Evolutionary conservation across 2,329 filamentous ascomycete genomes (phyloP), one percentile per base, ranked within the genome.

Genomic region (Neonectria magnoliae): DNA sequence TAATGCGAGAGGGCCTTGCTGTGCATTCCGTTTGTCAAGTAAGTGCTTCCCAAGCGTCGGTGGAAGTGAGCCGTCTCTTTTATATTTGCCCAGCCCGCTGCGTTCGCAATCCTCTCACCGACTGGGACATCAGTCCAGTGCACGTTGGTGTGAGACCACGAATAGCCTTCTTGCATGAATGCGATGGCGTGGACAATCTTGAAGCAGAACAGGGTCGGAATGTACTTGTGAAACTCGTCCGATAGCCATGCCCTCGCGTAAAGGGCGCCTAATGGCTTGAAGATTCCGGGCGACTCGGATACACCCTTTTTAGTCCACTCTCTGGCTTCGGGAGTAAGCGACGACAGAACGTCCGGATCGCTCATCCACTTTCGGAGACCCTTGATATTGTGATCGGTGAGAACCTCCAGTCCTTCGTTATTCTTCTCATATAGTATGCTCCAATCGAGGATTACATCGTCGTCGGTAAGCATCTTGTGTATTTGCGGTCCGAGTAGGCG

Each of bases 161-260:
- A 78, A 57, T 76, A 71, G 2, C 79, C 81, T 1, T 76, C 75
- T 14, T 81, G 74, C 71, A 81, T 77, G 3, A 78, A 78, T 5
- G 80, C 78, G 31, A 81, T 74, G 45, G 76, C 78, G 60, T 82
- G 80, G 4, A 82, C 80, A 41, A 82, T 81, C 59, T 81, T 79
- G 65, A 82, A 81, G 66, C 80, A 82, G 60, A 81, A 80, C 0
- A 79, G 67, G 0, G 80, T 81, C 5, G 80, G 79, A 6, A 81
- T 71, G 38, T 81, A 82, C 36, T 71, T 72, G 27, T 74, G 68
- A 29, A 76, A 81, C 4, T 75, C 71, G 4, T 71, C 69, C 0
- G 76, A 76, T 0, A 82, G 73, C 80, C 80, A 82, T 0, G 79
- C 80, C 3, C 75, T 68, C 2, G 80, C 78, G 27, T 81, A 82